Percentiles rank a stretch among this genome's conserved stretches.
phyloP scores from a whole-genome alignment of 176 grass and related monocot genomes.

The Lolium rigidum region DNA sequence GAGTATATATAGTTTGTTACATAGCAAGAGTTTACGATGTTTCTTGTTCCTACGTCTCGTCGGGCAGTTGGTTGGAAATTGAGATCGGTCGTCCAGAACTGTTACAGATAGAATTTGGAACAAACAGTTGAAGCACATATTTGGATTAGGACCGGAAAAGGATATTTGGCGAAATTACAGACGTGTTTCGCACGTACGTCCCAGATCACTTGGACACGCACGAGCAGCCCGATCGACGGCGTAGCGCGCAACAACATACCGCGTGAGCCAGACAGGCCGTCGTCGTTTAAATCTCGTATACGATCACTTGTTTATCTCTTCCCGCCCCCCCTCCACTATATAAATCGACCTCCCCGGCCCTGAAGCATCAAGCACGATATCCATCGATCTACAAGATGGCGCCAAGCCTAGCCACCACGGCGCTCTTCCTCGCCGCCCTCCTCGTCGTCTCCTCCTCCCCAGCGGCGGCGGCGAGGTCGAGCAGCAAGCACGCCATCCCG shows the following conservation, averaged over 20 bases:
- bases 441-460: conserved; percentile 4
- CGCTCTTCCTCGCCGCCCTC: conserved; percentile 36
- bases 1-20: not conserved
- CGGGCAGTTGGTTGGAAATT: not conserved
- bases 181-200: not conserved
- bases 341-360: not conserved
- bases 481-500: conserved; percentile 1
- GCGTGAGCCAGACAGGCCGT: not conserved
- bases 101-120: not conserved
- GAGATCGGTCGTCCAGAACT: not conserved
- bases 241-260: not conserved
- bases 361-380: not conserved
- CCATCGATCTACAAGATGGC: conserved; percentile 38
- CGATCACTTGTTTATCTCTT: conserved; percentile 3
- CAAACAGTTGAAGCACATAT: not conserved
- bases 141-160: not conserved
- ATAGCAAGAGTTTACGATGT: not conserved
- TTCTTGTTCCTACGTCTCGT: not conserved
- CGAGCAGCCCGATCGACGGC: not conserved
- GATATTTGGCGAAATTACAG: not conserved
- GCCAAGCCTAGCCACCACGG: not conserved
- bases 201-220: not conserved
- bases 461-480: not conserved
- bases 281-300: conserved; percentile 3
- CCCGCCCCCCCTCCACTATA: conserved; percentile 13